phyloP scores from a whole-genome alignment of 1,139 yeast species.

The Suhomyces kunorum region DNA sequence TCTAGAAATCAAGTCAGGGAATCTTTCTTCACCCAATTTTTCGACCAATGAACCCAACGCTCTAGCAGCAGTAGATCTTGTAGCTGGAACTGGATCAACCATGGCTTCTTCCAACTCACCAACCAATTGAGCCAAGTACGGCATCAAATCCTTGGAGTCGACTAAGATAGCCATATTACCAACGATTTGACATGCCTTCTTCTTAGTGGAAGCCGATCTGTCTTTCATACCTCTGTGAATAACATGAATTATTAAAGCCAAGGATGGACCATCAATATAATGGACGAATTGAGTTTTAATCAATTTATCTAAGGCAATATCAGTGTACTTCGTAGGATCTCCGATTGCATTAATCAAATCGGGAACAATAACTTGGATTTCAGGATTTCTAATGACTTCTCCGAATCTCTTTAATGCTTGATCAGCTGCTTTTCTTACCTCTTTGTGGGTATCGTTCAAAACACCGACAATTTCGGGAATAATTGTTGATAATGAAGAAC shows the following conservation, averaged over 20 bases:
- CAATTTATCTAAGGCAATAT: conserved; percentile 80
- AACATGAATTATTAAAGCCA: conserved; percentile 92
- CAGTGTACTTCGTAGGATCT: conserved; percentile 90
- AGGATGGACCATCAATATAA: conserved; percentile 96
- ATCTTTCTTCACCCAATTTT: conserved; percentile 91
- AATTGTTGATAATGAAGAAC: conserved; percentile 83
- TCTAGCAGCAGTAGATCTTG: conserved; percentile 96
- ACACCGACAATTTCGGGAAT: conserved; percentile 97
- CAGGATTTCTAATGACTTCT: conserved; percentile 96
- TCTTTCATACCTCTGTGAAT: conserved; percentile 94
- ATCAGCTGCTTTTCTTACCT: conserved; percentile 94
- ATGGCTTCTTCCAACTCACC: conserved; percentile 86
- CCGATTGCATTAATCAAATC: conserved; percentile 87
- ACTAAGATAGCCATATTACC: conserved; percentile 98
- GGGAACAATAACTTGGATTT: conserved; percentile 91
- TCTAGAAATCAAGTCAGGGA: conserved; percentile 89
- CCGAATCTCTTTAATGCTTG: conserved; percentile 87
- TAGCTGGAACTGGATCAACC: conserved; percentile 98
- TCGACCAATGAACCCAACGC: conserved; percentile 96
- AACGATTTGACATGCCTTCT: conserved; percentile 95
- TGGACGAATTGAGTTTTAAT: conserved; percentile 93
- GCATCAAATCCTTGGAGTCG: conserved; percentile 80
- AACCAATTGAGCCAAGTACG: conserved; percentile 76
- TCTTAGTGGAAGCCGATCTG: conserved; percentile 86
- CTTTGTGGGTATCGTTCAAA: conserved; percentile 91